Conservation (phyloP, 106 monocot genomes). For the Cymbidium sinense region DNA sequence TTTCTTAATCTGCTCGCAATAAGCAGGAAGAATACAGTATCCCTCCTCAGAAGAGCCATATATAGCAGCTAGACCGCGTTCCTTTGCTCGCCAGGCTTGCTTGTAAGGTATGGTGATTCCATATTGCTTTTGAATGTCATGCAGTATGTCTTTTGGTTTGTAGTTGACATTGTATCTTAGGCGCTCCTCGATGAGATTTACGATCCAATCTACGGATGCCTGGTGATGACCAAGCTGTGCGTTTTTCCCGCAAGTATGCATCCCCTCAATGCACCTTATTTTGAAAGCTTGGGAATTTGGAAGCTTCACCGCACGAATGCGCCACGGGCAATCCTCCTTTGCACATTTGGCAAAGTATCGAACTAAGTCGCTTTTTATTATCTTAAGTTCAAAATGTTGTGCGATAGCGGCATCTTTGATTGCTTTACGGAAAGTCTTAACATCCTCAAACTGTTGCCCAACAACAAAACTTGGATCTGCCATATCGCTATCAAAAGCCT, state of each 20-base stretch:
- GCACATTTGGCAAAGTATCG: slow-evolving; percentile 73
- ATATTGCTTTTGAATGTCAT: slow-evolving; percentile 74
- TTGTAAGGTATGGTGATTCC: slow-evolving; percentile 73
- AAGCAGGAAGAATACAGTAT: slow-evolving; percentile 54
- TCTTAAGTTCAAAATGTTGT: slow-evolving; percentile 63
- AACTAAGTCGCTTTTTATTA: slow-evolving; percentile 61
- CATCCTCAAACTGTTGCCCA: slow-evolving; percentile 59
- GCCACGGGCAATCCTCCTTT: slow-evolving; percentile 66
- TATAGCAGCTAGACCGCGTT: slow-evolving; percentile 58
- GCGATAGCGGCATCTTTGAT: slow-evolving; percentile 69
- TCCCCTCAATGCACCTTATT: slow-evolving; percentile 48
- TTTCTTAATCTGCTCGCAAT: slow-evolving; percentile 49
- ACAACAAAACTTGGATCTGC: slow-evolving; percentile 33
- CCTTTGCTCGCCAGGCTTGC: slow-evolving; percentile 76
- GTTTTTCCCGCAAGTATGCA: slow-evolving; percentile 53
- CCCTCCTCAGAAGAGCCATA: slow-evolving; percentile 70
- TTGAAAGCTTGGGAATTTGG: slow-evolving; percentile 42
- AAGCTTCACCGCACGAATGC: slow-evolving; percentile 59
- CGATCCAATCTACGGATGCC: slow-evolving; percentile 75
- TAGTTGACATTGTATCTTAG: slow-evolving; percentile 56
- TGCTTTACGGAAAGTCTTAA: slow-evolving; percentile 46
- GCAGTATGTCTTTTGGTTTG: slow-evolving; percentile 65
- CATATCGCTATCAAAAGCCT: slow-evolving; percentile 9
- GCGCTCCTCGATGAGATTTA: slow-evolving; percentile 54
- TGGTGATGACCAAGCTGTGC: slow-evolving; percentile 58